Base-by-base conservation (phyloP, 768 basidiomycete species). In the Naganishia vishniacii region DNA sequence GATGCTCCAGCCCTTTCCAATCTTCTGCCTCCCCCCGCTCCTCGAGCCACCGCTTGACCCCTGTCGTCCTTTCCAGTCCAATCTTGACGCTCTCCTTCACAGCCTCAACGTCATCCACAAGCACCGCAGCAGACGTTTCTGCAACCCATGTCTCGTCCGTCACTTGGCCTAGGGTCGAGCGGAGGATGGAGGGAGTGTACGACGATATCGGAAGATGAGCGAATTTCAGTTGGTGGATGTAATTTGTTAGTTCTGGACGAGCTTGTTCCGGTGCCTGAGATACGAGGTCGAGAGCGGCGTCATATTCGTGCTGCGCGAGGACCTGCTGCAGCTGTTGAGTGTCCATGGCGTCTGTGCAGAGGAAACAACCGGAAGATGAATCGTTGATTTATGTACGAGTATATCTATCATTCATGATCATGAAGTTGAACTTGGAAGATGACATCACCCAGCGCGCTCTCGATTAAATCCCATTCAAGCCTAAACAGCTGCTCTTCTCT, bases 101-200 rank as follows among this genome's bases (percentile, higher is more conserved):
- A 15, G 84, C 75, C 59, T 73, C 74, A 23, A 81, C 77, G 72
- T 84, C 80, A 66, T 86, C 80, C n/a, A 86, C 78, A 26, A 86
- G 75, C 62, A 86, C 81, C 78, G 89, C 88, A 26, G 81, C 78
- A 69, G 84, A 87, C 2, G 88, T 88, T n/a, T 86, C 83, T 40
- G 82, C 82, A 16, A 85, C 86, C 88, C 89, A 91, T 9, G 85
- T 77, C 74, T 91, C 86, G 70, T 90, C 84, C 44, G 79, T 76
- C 42, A 87, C 78, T 25, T 78, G 69, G 9, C 74, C 78, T 20
- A 92, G 81, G 20, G 81, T 70, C 25, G 82, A 71, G 25, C 79
- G 75, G 28, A 88, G 78, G 44, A 72, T 70, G 49, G 83, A 81
- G 0, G 78, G 70, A 3, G 84, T 84, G 62, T 90, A 71, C n/a